phyloP scores from a whole-genome alignment of 2,329 filamentous ascomycete genomes.

The Phoma sp. region DNA sequence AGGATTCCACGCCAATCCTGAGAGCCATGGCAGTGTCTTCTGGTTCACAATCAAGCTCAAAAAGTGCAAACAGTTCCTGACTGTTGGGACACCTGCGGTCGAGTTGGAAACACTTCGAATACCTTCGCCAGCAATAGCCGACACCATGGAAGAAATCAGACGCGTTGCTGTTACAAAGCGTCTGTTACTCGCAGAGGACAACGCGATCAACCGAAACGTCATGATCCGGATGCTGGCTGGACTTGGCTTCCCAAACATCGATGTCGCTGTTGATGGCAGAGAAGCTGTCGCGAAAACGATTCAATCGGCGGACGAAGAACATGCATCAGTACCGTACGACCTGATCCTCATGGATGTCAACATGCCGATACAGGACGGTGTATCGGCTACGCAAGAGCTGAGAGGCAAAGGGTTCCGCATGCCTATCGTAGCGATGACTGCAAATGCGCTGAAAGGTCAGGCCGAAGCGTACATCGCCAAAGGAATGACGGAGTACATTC shows the following conservation, averaged over 20 bases:
- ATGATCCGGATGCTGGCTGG: constrained; percentile 54
- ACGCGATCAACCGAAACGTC: constrained; percentile 56
- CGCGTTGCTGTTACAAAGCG: constrained; percentile 28
- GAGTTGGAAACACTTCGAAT: constrained; percentile 17
- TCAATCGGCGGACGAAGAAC: constrained; percentile 1
- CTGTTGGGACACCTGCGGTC: constrained; percentile 20
- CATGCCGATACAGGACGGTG: constrained; percentile 43
- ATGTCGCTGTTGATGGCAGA: constrained; percentile 50
- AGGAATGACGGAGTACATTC: constrained; percentile 63
- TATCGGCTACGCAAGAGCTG: constrained; percentile 36
- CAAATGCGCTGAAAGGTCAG: constrained; percentile 63
- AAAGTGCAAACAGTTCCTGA: constrained; percentile 32
- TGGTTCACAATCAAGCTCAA: constrained; percentile 56
- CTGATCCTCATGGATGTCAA: constrained; percentile 46
- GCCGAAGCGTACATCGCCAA: constrained; percentile 59
- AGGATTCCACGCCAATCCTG: constrained; percentile 55
- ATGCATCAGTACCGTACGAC: constrained; percentile 28
- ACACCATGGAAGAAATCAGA: constrained; percentile 32
- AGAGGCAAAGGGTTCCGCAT: constrained; percentile 24
- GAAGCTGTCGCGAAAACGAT: constrained; percentile 48
- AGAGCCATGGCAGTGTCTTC: constrained; percentile 56
- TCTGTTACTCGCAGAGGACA: constrained; percentile 56
- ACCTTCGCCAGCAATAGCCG: constrained; percentile 10
- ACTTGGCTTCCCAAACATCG: constrained; percentile 41
- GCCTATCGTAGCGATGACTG: constrained; percentile 63